A percentile compares a stretch with the other conserved stretches of the same genome.
These are phyloP conservation scores for Quercus cerris DNA, from an alignment of 306 rosid genomes.

Conservation along the genomic window DNA sequence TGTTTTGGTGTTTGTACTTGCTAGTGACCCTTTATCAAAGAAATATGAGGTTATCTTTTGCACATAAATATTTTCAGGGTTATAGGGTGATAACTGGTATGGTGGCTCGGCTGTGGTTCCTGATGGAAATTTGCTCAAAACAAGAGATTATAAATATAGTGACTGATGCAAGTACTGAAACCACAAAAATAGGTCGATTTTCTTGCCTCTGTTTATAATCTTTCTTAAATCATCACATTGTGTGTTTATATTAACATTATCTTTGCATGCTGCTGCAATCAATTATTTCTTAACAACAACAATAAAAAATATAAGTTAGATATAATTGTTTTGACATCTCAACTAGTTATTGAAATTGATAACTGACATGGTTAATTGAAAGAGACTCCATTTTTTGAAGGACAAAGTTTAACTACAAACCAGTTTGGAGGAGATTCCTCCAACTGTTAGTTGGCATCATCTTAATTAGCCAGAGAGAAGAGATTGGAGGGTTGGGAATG, in stretches of 20 bases:
- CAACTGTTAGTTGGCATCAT: no score
- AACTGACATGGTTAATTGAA: no score
- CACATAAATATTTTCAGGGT: slow-evolving; percentile 48
- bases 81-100: slow-evolving; percentile 75
- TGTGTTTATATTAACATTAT: background rate
- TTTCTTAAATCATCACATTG: background rate
- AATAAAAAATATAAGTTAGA: no score
- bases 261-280: background rate
- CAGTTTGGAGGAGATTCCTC: no score
- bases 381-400: no score
- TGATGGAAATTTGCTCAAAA: slow-evolving; percentile 81
- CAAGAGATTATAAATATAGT: slow-evolving; percentile 66
- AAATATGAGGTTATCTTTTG: slow-evolving; percentile 10
- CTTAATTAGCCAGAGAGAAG: no score
- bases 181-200: slow-evolving; percentile 69
- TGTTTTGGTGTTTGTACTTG: background rate
- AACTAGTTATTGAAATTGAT: no score
- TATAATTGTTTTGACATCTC: no score
- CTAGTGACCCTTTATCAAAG: background rate
- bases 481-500: no score
- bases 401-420: no score
- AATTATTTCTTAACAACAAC: background rate
- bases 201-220: slow-evolving; percentile 12
- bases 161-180: slow-evolving; percentile 58
- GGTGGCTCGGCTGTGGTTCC: slow-evolving; percentile 83